phyloP scores from a whole-genome alignment of 257 asterid species.

The Hygrophila difformis region DNA sequence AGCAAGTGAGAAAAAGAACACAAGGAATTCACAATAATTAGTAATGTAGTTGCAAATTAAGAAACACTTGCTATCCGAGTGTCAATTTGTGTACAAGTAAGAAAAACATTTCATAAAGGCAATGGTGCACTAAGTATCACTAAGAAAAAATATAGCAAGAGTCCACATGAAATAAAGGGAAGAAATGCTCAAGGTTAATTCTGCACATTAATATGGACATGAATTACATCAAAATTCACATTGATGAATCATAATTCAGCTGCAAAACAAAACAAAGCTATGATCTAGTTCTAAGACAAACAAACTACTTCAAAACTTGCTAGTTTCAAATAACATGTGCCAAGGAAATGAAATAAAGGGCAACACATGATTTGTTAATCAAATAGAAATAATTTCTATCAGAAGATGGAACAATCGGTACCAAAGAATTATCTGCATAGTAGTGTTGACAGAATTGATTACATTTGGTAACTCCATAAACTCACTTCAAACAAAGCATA shows the following conservation, averaged over 20 bases:
- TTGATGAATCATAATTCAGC: not conserved
- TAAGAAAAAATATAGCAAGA: too few species aligned
- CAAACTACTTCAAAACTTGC: not conserved
- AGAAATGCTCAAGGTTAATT: not conserved
- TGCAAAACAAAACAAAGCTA: not conserved
- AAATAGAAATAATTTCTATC: too few species aligned
- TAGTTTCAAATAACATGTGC: not conserved
- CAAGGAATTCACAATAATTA: too few species aligned
- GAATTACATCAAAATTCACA: too few species aligned
- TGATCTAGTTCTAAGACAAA: not conserved
- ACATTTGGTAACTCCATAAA: conserved; percentile 1
- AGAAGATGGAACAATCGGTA: conserved; percentile 1
- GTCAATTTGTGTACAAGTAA: too few species aligned
- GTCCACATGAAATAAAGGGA: too few species aligned
- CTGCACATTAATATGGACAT: not conserved
- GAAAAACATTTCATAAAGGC: too few species aligned
- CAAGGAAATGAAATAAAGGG: not conserved
- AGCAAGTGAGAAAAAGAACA: too few species aligned
- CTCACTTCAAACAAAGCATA: not conserved
- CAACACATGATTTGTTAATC: too few species aligned
- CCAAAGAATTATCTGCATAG: not conserved
- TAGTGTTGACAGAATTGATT: not conserved
- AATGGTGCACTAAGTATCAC: too few species aligned
- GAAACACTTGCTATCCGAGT: too few species aligned
- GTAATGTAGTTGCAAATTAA: too few species aligned